These are phyloP conservation scores for Collariella sp. DNA, from an alignment of 495 filamentous ascomycete genomes.

Conservation along the genomic window DNA sequence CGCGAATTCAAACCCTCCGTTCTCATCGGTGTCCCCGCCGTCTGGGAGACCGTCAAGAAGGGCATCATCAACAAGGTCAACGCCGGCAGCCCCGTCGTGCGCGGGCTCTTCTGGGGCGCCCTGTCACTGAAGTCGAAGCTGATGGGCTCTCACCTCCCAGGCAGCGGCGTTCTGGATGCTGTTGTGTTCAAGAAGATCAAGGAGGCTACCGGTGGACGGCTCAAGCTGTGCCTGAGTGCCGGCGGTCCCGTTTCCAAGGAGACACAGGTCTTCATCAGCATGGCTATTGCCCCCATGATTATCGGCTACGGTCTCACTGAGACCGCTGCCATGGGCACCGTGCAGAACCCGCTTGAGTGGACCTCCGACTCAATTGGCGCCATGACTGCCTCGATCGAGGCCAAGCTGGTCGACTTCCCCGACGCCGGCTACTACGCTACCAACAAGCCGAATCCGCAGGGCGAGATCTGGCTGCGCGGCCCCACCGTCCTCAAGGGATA, in stretches of 20 bases:
- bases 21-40: conserved; percentile 89
- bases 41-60: conserved; percentile 98
- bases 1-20: conserved; percentile 86
- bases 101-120: conserved; percentile 88
- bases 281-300: conserved; percentile 84
- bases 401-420: conserved; percentile 91
- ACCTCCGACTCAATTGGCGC: conserved; percentile 73
- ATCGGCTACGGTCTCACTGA: conserved; percentile 95
- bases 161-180: conserved; percentile 59
- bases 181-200: conserved; percentile 87
- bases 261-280: conserved; percentile 78
- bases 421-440: conserved; percentile 85
- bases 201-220: conserved; percentile 75
- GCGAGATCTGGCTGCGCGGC: conserved; percentile 89
- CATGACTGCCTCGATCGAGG: conserved; percentile 70
- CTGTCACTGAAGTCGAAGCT: conserved; percentile 76
- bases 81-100: conserved; percentile 60
- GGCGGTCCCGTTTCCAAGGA: conserved; percentile 81
- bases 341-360: conserved; percentile 89
- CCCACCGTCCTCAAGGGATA: conserved; percentile 64
- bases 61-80: conserved; percentile 84
- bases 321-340: conserved; percentile 84
- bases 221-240: conserved; percentile 78
- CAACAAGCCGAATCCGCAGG: conserved; percentile 83
- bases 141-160: conserved; percentile 66